Evolutionary conservation across 176 grass and related monocot genomes (phyloP).

Genomic region (Olyra latifolia): DNA sequence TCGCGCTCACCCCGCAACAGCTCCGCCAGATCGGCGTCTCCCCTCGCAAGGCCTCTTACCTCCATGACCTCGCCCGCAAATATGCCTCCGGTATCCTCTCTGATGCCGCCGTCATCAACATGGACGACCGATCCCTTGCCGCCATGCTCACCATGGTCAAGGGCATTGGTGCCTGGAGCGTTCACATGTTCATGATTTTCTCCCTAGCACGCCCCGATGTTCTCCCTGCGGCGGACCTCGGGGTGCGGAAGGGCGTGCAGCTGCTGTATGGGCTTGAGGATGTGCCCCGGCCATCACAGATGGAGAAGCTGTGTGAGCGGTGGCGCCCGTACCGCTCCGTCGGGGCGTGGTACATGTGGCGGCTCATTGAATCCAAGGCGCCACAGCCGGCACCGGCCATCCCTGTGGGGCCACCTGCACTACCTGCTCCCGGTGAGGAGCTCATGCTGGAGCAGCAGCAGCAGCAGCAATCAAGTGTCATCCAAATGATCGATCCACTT

Average conservation of each 20-base stretch:
- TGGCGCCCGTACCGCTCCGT: slow-evolving; percentile 93
- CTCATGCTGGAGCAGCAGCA: slow-evolving; percentile 33
- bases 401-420: neutral
- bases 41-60: slow-evolving; percentile 82
- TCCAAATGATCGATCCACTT: slow-evolving; percentile 62
- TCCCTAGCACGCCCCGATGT: slow-evolving; percentile 89
- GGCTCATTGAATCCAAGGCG: slow-evolving; percentile 69
- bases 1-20: slow-evolving; percentile 72
- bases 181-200: slow-evolving; percentile 99
- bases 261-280: slow-evolving; percentile 73
- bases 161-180: slow-evolving; percentile 91
- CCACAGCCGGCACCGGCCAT: slow-evolving; percentile 16
- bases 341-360: slow-evolving; percentile 98
- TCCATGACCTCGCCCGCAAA: slow-evolving; percentile 89
- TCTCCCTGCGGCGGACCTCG: slow-evolving; percentile 81
- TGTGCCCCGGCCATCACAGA: slow-evolving; percentile 73
- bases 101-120: slow-evolving; percentile 61
- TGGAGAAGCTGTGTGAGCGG: slow-evolving; percentile 83
- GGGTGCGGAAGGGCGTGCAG: slow-evolving; percentile 94
- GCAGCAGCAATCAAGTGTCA: slow-evolving; percentile 33
- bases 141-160: slow-evolving; percentile 98
- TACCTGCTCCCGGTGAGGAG: neutral
- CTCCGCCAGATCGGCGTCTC: slow-evolving; percentile 98
- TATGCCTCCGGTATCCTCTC: slow-evolving; percentile 82
- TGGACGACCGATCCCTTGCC: slow-evolving; percentile 95